Conservation (phyloP, 768 basidiomycete species). For the Sutorius australiensis region DNA sequence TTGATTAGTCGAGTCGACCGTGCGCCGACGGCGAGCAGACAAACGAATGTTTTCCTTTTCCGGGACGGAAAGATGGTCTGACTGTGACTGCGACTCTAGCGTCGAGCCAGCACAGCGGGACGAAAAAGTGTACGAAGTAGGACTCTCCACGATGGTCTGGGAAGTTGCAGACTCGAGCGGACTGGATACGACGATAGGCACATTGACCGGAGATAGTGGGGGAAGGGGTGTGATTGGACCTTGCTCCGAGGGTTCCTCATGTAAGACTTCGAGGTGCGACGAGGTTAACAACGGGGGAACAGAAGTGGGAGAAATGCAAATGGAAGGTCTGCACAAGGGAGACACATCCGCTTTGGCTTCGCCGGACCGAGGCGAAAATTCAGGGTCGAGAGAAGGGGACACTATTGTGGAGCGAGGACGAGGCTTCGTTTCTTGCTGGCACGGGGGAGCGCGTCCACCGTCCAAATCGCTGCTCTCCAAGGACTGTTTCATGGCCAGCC, state of each 20-base stretch:
- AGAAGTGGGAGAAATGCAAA: slow-evolving; percentile 22
- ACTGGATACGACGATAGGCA: slow-evolving; percentile 22
- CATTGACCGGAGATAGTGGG: background rate
- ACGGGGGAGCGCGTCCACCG: background rate
- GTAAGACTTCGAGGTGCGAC: slow-evolving; percentile 28
- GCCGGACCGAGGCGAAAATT: background rate
- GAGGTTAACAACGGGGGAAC: slow-evolving; percentile 22
- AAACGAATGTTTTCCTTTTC: slow-evolving; percentile 15
- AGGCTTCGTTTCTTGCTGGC: background rate
- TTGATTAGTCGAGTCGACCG: slow-evolving; percentile 17
- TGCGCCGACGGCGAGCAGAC: slow-evolving; percentile 14
- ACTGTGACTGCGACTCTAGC: slow-evolving; percentile 12
- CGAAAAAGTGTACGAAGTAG: slow-evolving; percentile 24
- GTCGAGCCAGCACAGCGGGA: slow-evolving; percentile 16
- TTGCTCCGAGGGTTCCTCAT: slow-evolving; percentile 27
- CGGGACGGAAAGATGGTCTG: slow-evolving; percentile 1
- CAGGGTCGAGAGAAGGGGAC: slow-evolving; percentile 1
- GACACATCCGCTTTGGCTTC: slow-evolving; percentile 16
- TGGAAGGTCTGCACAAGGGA: slow-evolving; percentile 18
- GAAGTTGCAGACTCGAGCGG: slow-evolving; percentile 5
- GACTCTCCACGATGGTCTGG: slow-evolving; percentile 18
- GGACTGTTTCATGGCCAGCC: slow-evolving; percentile 42
- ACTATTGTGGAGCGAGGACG: background rate
- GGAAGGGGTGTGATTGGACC: slow-evolving; percentile 13
- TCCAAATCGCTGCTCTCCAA: slow-evolving; percentile 27